Conservation (phyloP, 1,139 yeast genomes). For the Kodamaea suecica region DNA sequence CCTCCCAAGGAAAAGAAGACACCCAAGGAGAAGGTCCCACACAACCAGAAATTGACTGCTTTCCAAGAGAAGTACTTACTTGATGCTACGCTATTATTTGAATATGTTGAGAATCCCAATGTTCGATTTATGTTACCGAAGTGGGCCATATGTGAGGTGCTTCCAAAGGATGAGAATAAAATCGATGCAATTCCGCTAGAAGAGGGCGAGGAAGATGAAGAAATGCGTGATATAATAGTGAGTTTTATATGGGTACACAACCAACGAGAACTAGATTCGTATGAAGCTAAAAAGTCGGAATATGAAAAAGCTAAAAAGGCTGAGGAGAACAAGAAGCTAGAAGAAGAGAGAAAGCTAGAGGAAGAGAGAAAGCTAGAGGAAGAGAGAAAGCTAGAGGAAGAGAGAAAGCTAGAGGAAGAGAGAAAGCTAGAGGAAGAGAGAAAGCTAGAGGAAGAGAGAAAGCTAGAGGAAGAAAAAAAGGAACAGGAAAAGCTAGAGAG, state of each 20-base stretch:
- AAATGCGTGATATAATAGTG: constrained; percentile 50
- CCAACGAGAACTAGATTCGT: constrained; percentile 45
- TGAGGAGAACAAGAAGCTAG: constrained; percentile 9
- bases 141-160: constrained; percentile 67
- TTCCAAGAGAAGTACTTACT: constrained; percentile 69
- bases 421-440: constrained; percentile 23
- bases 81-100: constrained; percentile 77
- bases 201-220: constrained; percentile 25
- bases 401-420: constrained; percentile 10
- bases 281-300: constrained; percentile 37
- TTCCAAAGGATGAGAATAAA: constrained; percentile 17
- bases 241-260: constrained; percentile 65
- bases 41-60: constrained; percentile 60
- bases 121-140: constrained; percentile 75
- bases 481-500: constrained; percentile 7
- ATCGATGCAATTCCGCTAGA: constrained; percentile 9
- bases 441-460: constrained; percentile 7
- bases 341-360: constrained; percentile 5
- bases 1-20: constrained; percentile 22
- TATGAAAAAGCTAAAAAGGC: constrained; percentile 17
- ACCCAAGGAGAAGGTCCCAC: constrained; percentile 25
- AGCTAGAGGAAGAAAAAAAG: constrained; percentile 5
- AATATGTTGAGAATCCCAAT: constrained; percentile 75
- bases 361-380: constrained; percentile 6
- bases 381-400: constrained; percentile 4